Evolutionary conservation across 2,329 filamentous ascomycete genomes (phyloP).

Genomic region (Pezicula neosporulosa): DNA sequence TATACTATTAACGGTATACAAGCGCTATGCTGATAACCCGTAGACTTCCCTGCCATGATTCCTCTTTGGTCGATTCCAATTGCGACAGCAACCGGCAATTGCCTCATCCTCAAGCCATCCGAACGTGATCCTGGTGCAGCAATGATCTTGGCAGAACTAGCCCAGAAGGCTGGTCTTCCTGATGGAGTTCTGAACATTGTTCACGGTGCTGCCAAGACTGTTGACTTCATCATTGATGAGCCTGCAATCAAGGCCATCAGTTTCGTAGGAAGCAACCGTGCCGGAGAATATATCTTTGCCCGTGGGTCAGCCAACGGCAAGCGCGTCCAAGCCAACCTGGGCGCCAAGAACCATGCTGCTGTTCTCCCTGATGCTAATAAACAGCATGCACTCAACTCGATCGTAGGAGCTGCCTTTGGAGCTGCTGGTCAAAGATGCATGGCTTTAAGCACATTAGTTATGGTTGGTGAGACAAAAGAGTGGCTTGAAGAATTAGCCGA

Average conservation of each 20-base stretch:
- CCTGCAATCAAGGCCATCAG: constrained; percentile 82
- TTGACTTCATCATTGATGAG: constrained; percentile 84
- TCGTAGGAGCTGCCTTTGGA: constrained; percentile 80
- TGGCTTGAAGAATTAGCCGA: constrained; percentile 79
- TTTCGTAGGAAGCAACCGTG: constrained; percentile 86
- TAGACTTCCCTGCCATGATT: constrained; percentile 90
- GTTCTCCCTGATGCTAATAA: constrained; percentile 86
- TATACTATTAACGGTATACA: constrained; percentile 5
- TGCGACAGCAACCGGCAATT: constrained; percentile 80
- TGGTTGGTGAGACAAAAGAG: constrained; percentile 80
- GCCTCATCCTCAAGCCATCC: constrained; percentile 79
- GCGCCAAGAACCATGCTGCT: constrained; percentile 85
- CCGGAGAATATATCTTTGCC: constrained; percentile 81
- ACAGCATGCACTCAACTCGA: constrained; percentile 83
- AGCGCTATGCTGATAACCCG: constrained; percentile 7
- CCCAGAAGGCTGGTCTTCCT: constrained; percentile 77
- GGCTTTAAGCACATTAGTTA: constrained; percentile 78
- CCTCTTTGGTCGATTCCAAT: constrained; percentile 89
- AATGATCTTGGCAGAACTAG: constrained; percentile 82
- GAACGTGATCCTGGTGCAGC: constrained; percentile 81
- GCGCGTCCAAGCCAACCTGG: constrained; percentile 83
- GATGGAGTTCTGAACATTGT: constrained; percentile 80
- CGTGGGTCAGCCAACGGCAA: constrained; percentile 81
- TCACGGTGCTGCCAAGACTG: constrained; percentile 75
- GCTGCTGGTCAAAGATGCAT: constrained; percentile 85